Percentiles rank a stretch among this genome's conserved stretches.
Evolutionary conservation across 2,329 filamentous ascomycete species (phyloP).

Genomic region (Monosporascus ibericus): DNA sequence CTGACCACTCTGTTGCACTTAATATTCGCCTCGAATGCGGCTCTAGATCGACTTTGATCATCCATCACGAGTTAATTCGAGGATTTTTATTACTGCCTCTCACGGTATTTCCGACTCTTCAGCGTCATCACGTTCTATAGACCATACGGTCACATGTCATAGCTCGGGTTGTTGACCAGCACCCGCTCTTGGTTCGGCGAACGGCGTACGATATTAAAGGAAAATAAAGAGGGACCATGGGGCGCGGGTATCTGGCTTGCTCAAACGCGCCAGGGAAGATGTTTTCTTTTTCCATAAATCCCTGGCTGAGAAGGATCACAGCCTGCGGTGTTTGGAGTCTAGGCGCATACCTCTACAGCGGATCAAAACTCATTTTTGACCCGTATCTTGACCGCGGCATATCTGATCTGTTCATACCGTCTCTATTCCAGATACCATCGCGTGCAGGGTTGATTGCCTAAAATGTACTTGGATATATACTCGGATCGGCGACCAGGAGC

Average conservation of each 20-base stretch:
- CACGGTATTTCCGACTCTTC: neutral
- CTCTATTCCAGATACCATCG: neutral
- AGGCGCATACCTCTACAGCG: neutral
- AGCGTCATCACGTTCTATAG: constrained; percentile 12
- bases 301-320: neutral
- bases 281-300: constrained; percentile 6
- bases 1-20: neutral
- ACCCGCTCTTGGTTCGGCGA: constrained; percentile 31
- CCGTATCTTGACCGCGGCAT: neutral
- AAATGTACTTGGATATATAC: neutral
- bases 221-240: constrained; percentile 25
- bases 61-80: neutral
- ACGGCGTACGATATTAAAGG: constrained; percentile 35
- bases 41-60: neutral
- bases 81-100: neutral
- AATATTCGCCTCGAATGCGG: neutral
- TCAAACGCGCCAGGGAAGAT: constrained; percentile 5
- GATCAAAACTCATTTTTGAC: neutral
- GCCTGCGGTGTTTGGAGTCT: neutral
- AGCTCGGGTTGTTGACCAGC: neutral
- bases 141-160: constrained; percentile 11
- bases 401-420: neutral
- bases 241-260: constrained; percentile 24
- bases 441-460: neutral
- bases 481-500: neutral